Base-by-base conservation (phyloP, 2,329 filamentous ascomycete species). In the Scleromitrula shiraiana region DNA sequence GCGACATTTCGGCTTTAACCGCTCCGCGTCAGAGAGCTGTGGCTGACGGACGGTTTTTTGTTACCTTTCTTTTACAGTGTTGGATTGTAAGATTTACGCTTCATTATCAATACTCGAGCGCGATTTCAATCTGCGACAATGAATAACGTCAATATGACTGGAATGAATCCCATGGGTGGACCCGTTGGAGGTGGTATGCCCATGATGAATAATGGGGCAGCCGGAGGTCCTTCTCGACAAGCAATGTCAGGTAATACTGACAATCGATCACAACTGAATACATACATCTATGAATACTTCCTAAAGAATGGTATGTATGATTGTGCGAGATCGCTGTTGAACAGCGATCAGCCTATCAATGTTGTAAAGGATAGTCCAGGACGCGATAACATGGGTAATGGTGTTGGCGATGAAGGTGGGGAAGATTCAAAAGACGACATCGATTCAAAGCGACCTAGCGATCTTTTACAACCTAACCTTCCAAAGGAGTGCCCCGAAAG, bases 241-340 rank as follows among this genome's bases (percentile, higher is more conserved):
- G 65, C 61, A 58, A 55, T 60, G 42, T 19, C 33, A n/a, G 60
- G 58, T 37, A 54, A 61, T 23, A 65, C 69, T 30, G 32, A 41
- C 42, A 66, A 66, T 52, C 78, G 76, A 55, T 70, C 74, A 41
- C 69, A 81, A 51, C 75, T 93, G 43, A 90, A 91, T 69, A 91
- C 87, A 17, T 90, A 90, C 66, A 93, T 93, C 57, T 93, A 91
- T 74, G 87, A 93, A 63, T 91, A 93, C 66, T 91, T 97, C 56
- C 73, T 96, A 56, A 88, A 86, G 62, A 85, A 88, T 65, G 78
- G 82, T 58, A 88, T 95, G 76, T 84, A 78, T 63, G 86, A 93
- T 56, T 84, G 86, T 64, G 93, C 93, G 56, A 81, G 88, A 58
- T 77, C 82, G 41, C 74, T 95, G 51, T 69, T 87, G 48, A 74